Evolutionary conservation across 371 early-diverging fungal species (phyloP).

Genomic region (Fennellomyces sp.): DNA sequence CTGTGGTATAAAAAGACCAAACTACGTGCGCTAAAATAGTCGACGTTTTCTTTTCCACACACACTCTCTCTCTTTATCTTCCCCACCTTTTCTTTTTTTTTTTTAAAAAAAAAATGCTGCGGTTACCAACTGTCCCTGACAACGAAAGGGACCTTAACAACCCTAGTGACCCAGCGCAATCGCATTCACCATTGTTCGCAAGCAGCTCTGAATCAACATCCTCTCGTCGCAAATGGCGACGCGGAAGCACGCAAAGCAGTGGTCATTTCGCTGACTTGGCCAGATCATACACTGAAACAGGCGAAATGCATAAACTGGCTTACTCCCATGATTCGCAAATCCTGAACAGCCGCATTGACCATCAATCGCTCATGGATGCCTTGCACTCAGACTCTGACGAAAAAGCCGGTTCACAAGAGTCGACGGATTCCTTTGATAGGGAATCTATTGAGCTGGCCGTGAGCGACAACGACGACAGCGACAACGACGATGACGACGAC

Average conservation of each 20-base stretch:
- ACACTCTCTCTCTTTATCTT: conserved; percentile 2
- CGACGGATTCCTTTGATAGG: conserved; percentile 2
- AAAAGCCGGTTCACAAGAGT: neutral
- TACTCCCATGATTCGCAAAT: neutral
- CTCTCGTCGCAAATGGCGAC: neutral
- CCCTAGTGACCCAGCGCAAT: neutral
- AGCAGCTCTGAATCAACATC: too few species aligned
- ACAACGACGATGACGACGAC: conserved; percentile 1
- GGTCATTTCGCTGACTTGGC: neutral
- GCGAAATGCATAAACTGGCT: neutral
- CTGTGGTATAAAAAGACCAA: neutral
- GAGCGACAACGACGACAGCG: neutral
- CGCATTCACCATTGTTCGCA: neutral
- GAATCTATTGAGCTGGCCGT: conserved; percentile 3
- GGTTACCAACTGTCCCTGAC: conserved; percentile 6
- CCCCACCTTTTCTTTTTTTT: neutral
- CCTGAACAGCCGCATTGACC: neutral
- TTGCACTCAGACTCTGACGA: conserved; percentile 2
- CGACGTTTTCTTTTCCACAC: too few species aligned
- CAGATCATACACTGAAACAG: neutral
- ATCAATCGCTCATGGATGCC: conserved; percentile 10
- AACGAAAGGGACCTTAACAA: neutral
- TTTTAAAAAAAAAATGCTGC: conserved; percentile 8
- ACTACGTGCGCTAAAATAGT: neutral
- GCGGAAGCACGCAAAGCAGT: neutral